Evolutionary conservation across 179 eudicot genomes (phyloP).

Genomic region (Sideroxylon spinosum): DNA sequence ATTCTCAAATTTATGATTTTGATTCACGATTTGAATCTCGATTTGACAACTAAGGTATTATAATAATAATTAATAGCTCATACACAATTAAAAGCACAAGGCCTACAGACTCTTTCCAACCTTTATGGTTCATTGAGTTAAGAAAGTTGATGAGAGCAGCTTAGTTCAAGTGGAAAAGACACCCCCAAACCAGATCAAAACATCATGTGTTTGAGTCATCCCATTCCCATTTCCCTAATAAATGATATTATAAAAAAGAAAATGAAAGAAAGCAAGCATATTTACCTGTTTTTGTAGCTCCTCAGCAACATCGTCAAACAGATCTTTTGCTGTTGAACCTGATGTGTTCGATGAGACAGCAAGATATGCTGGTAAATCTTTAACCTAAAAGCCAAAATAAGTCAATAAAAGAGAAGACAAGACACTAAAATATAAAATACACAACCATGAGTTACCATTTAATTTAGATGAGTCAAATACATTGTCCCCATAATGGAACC

Average conservation of each 20-base stretch:
- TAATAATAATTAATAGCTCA: background rate
- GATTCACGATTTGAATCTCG: no score
- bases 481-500: background rate
- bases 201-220: no score
- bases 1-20: no score
- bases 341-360: conserved; percentile 85
- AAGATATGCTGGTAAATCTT: conserved; percentile 70
- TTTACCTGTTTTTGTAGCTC: conserved; percentile 84
- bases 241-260: no score
- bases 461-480: conserved; percentile 1
- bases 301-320: conserved; percentile 89
- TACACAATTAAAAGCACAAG: background rate
- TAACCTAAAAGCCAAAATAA: conserved; percentile 47
- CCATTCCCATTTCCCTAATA: no score
- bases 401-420: conserved; percentile 2
- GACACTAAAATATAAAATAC: background rate
- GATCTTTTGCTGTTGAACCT: conserved; percentile 82
- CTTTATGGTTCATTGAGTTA: background rate
- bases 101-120: background rate
- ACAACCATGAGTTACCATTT: background rate
- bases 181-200: no score
- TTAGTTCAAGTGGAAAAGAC: no score
- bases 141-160: no score
- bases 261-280: background rate
- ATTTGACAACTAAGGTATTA: background rate